phyloP scores from a whole-genome alignment of 345 rosid genomes.

The Aegle marmelos region DNA sequence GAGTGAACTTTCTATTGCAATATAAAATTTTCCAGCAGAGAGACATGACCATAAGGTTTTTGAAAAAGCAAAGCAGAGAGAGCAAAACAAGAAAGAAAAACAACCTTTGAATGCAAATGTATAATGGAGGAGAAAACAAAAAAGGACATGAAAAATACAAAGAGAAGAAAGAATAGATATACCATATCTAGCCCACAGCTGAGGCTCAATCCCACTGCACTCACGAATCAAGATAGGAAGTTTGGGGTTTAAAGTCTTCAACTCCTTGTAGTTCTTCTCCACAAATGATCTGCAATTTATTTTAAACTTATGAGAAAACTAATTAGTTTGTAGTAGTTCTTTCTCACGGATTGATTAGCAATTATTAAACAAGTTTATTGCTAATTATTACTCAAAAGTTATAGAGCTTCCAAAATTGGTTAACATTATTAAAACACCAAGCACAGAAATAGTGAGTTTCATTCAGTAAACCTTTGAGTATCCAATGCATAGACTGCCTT shows the following conservation, averaged over 20 bases:
- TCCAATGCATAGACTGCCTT: no score
- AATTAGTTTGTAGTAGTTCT: neutral
- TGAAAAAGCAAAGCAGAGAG: no score
- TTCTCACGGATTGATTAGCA: neutral
- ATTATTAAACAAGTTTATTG: neutral
- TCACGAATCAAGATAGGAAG: conserved; percentile 90
- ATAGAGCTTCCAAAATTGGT: neutral
- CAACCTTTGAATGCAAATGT: neutral
- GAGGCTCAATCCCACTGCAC: conserved; percentile 75
- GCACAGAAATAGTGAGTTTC: neutral
- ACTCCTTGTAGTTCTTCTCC: conserved; percentile 83
- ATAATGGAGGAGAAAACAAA: no score
- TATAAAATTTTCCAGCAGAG: neutral
- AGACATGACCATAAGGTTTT: no score
- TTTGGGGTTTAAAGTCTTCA: conserved; percentile 82
- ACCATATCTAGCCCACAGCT: conserved; percentile 99
- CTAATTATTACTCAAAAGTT: no score
- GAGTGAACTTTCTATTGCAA: neutral
- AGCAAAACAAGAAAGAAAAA: no score
- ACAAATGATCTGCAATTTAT: conserved; percentile 55
- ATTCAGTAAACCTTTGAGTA: neutral
- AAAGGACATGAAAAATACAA: no score
- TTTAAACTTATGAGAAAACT: neutral
- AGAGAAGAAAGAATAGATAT: conserved; percentile 2
- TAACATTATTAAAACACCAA: neutral